Conservation (phyloP, 495 filamentous ascomycete genomes). For the Aspergillus affinis region DNA sequence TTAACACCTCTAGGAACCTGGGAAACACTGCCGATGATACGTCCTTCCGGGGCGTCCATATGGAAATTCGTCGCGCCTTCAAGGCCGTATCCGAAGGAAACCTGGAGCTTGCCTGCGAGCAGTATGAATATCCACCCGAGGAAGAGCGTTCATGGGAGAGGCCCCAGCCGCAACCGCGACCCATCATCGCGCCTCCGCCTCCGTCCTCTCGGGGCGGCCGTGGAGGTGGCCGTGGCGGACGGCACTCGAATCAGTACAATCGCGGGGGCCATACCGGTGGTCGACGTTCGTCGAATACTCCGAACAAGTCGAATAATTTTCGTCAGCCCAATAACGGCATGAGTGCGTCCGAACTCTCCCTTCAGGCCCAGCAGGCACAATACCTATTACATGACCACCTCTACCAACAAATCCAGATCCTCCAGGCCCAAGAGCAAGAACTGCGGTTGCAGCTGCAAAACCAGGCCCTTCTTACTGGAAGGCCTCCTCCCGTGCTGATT, state of each 20-base stretch:
- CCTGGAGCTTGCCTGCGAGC: slow-evolving; percentile 75
- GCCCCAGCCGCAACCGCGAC: slow-evolving; percentile 61
- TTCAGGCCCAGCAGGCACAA: slow-evolving; percentile 53
- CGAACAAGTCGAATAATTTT: slow-evolving; percentile 37
- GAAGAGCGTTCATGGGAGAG: slow-evolving; percentile 77
- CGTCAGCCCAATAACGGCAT: slow-evolving; percentile 35
- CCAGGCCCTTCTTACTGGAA: slow-evolving; percentile 53
- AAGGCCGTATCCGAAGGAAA: slow-evolving; percentile 72
- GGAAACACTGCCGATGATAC: slow-evolving; percentile 96
- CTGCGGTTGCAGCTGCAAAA: slow-evolving; percentile 61
- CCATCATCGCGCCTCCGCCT: slow-evolving; percentile 55
- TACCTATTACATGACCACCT: slow-evolving; percentile 58
- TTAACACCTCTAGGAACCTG: slow-evolving; percentile 89
- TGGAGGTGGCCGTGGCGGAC: slow-evolving; percentile 58
- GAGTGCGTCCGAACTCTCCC: slow-evolving; percentile 38
- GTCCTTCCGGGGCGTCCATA: slow-evolving; percentile 85
- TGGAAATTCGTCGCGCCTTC: slow-evolving; percentile 87
- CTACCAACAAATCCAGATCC: slow-evolving; percentile 60
- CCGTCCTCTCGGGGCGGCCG: slow-evolving; percentile 49
- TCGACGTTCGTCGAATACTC: slow-evolving; percentile 55
- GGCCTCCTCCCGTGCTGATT: slow-evolving; percentile 48
- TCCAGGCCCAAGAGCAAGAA: slow-evolving; percentile 66
- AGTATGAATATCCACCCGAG: slow-evolving; percentile 81
- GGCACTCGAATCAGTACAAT: slow-evolving; percentile 47
- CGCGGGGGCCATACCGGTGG: slow-evolving; percentile 46